Conservation (phyloP, 257 asterid genomes). For the Solanum pinnatisectum region DNA sequence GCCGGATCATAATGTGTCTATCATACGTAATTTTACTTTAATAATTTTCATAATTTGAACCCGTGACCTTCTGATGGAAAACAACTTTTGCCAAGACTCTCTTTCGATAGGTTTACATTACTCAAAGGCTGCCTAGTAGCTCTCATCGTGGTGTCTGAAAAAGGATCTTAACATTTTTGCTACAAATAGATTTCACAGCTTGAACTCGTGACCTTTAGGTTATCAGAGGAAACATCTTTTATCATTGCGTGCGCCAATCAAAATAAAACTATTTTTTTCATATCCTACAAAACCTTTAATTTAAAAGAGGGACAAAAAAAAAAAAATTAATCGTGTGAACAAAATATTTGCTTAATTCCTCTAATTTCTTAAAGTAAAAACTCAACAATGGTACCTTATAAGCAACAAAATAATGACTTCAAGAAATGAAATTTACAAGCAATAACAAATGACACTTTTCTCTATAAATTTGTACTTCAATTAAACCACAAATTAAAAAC, state of each 20-base stretch:
- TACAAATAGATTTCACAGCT: background rate
- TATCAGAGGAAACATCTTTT: background rate
- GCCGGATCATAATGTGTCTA: background rate
- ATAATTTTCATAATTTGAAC: background rate
- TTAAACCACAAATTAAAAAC: background rate
- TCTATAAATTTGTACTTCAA: background rate
- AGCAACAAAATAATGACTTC: background rate
- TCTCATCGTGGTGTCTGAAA: no score
- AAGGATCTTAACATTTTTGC: no score
- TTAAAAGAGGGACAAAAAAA: background rate
- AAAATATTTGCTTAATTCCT: background rate
- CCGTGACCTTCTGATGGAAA: rapidly evolving
- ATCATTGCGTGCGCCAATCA: background rate
- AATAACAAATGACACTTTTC: background rate
- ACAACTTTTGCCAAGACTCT: background rate
- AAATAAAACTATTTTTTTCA: background rate
- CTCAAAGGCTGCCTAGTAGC: no score
- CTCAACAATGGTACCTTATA: background rate
- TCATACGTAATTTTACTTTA: rapidly evolving
- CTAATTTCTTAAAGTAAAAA: background rate
- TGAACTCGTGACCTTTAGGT: rapidly evolving
- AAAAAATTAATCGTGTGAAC: background rate
- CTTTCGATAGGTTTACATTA: background rate
- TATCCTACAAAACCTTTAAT: background rate
- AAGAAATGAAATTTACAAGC: background rate